Evolutionary conservation across 208 protist genomes (phyloP), one percentile per base, ranked within the genome.

Genomic region (Leptomonas seymouri): DNA sequence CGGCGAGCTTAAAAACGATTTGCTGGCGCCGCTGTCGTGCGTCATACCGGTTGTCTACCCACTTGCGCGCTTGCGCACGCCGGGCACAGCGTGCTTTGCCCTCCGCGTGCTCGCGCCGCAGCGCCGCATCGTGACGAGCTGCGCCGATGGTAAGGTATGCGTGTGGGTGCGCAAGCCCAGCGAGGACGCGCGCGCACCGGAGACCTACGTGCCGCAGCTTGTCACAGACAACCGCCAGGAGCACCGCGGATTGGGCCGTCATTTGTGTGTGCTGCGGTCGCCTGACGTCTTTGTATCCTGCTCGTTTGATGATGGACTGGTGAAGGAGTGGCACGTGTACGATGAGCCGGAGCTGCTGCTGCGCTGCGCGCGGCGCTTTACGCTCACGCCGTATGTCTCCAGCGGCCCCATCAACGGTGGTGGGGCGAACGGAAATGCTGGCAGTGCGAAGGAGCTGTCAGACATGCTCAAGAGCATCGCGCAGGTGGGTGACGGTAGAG

Each of bases 281-380:
- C 87, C 87, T 6, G 87, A 91, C 71, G 76, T 91, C 15, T 93
- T 95, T 58, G 21, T 93, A 23, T 82, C 85, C 7, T 85, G 76
- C 67, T 84, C 81, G 27, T 90, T 84, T 59, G 81, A 95, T 42
- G 83, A 91, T 49, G 85, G 84, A 20, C 25, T 95, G 15, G 74
- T 95, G 66, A 83, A 74, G 68, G 90, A 95, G 80, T 95, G 90
- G 87, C 90, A 95, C 74, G 63, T 95, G 50, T 93, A 93, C 76
- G 85, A 91, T 46, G 78, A 86, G 62, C 83, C 87, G 18, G 80
- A 90, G 71, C 23, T 78, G 41, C 42, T 92, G 30, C 73, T 93
- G 76, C 81, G 85, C 20, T 89, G 81, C 45, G 80, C 81, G 49
- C 78, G 90, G 9, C 79, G 75, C 45, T 93, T 95, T 48, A 76